Evolutionary conservation across 148 eudicot species (phyloP), one percentile per base, ranked within the genome.

Genomic region (Rheum nobile): DNA sequence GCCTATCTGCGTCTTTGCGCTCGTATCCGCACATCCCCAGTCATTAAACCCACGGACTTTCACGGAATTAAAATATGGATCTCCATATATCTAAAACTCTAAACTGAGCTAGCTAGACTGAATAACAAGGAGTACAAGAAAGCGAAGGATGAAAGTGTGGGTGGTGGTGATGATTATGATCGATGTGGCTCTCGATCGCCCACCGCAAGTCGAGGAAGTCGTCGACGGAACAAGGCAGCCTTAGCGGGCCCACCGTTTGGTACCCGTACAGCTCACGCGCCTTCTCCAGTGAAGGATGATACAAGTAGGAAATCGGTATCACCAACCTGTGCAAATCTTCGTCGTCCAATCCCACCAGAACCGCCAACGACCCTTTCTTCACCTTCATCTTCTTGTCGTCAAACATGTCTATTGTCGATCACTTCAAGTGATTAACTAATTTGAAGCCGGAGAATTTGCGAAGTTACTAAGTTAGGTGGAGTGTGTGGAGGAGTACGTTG

Each of bases 221-320:
- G 37, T 87, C 86, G 31, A 79, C 81, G 0, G 86, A 85, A 50
- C 85, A 83, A 34, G 88, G 88, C 6, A 87, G 71, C 41, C 80
- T 44, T 2, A 87, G 75, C 6, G 88, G 90, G 0, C 90, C 90
- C 6, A 72, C 68, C 1, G 71, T 74, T 12, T 83, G 82, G 74
- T 87, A 87, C 37, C 90, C 86, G 17, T 83, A 87, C 2, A 82
- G 74, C 24, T 87, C 90, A 11, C 82, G 76, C 24, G 90, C 85
- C 54, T 77, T 79, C 38, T 83, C 85, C 34, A 85, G 78, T 48
- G 72, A 71, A 37, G 85, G 90, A 35, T 87, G 86, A 55, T 85
- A 78, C 12, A 87, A 28, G 70, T 83, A 81, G 31, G 83, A 79
- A 13, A 87, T 87, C 7, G 90, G 90, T 34, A 87, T 85, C n/a